These are phyloP conservation scores for Linderina pennispora DNA, from an alignment of 192 early-diverging fungal species.

Conservation along the genomic window DNA sequence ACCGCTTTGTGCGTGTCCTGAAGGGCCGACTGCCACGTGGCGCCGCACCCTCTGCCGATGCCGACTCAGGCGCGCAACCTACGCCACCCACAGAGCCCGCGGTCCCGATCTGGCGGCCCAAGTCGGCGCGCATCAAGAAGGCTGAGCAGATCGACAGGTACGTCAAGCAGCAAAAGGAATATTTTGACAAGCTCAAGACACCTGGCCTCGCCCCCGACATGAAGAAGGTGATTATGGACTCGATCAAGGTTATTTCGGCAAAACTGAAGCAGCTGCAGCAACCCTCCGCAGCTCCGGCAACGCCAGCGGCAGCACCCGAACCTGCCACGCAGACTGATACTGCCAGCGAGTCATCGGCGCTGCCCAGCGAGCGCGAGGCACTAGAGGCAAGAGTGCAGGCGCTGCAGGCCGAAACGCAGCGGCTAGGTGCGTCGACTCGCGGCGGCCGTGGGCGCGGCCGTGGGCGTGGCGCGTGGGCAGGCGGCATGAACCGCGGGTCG, in stretches of 20 bases:
- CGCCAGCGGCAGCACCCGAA: not conserved
- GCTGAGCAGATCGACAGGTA: constrained; percentile 42
- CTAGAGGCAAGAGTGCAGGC: constrained; percentile 27
- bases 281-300: constrained; percentile 3
- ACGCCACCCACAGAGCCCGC: not conserved
- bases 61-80: not conserved
- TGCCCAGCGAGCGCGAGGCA: constrained; percentile 16
- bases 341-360: not conserved
- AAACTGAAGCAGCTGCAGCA: constrained; percentile 26
- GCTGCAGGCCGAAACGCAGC: constrained; percentile 21
- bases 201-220: constrained; percentile 34
- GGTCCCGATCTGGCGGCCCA: constrained; percentile 30
- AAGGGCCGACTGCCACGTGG: constrained; percentile 12
- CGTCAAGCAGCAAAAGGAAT: constrained; percentile 43
- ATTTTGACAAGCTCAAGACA: constrained; percentile 33
- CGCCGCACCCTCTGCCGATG: not conserved
- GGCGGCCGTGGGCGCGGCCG: constrained; percentile 5
- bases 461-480: not conserved
- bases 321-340: not conserved
- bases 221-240: constrained; percentile 46
- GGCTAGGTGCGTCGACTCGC: constrained; percentile 8
- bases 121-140: constrained; percentile 38
- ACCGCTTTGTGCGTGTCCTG: constrained; percentile 33
- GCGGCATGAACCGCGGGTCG: constrained; percentile 5
- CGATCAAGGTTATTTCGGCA: constrained; percentile 39